A percentile compares a stretch with the other conserved stretches of the same genome.
Conservation (phyloP, 2,329 filamentous ascomycete species). For the Paraphaeosphaeria minitans region DNA sequence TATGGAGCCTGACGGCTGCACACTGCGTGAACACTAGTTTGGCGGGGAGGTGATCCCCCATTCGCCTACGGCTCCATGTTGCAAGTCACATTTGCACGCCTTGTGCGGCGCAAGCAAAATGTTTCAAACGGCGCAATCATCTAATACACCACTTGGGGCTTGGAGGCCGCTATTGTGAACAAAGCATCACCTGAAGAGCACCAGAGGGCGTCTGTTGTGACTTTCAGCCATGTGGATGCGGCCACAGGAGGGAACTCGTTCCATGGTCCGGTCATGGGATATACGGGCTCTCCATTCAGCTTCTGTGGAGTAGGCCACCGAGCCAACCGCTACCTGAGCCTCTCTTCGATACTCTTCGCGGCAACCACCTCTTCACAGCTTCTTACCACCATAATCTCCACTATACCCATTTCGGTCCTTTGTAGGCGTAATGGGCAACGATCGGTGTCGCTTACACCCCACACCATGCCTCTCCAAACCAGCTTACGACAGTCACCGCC, state of each 20-base stretch:
- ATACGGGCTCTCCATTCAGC: slow-evolving; percentile 4
- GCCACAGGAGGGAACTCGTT: not conserved
- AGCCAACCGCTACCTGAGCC: slow-evolving; percentile 13
- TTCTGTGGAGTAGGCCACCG: slow-evolving; percentile 13
- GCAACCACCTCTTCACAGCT: slow-evolving; percentile 1
- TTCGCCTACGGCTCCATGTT: slow-evolving; percentile 27
- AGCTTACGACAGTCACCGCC: slow-evolving; percentile 22
- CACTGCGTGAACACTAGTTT: slow-evolving; percentile 10
- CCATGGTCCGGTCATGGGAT: not conserved
- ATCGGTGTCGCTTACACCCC: slow-evolving; percentile 19
- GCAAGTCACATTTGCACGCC: slow-evolving; percentile 29
- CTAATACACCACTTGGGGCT: slow-evolving; percentile 31
- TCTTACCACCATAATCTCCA: slow-evolving; percentile 9
- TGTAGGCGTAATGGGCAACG: slow-evolving; percentile 12
- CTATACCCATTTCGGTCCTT: slow-evolving; percentile 9
- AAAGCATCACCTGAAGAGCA: slow-evolving; percentile 22
- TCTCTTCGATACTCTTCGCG: slow-evolving; percentile 10
- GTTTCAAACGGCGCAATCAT: slow-evolving; percentile 31
- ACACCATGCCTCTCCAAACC: slow-evolving; percentile 12
- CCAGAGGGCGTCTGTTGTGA: slow-evolving; percentile 15
- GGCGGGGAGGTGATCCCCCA: not conserved
- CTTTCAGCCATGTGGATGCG: slow-evolving; percentile 16
- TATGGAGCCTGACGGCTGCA: slow-evolving; percentile 17
- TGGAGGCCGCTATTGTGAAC: slow-evolving; percentile 6
- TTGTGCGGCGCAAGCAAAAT: slow-evolving; percentile 3